These are phyloP conservation scores for Penicillium desertorum DNA, from an alignment of 495 filamentous ascomycete genomes.

Conservation along the genomic window DNA sequence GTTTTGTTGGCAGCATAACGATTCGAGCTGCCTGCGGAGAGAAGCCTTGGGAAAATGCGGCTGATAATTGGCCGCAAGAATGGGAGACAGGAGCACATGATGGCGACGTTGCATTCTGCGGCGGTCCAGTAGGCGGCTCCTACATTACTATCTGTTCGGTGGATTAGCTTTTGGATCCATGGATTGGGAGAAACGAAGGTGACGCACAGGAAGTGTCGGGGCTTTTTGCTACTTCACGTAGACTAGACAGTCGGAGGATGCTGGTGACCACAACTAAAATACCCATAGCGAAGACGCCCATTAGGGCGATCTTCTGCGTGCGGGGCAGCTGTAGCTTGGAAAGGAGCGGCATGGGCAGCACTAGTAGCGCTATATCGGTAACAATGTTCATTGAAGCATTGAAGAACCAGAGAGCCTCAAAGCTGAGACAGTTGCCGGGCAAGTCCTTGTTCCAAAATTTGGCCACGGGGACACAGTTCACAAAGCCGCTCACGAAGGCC, in stretches of 20 bases:
- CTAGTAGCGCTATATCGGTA: slow-evolving; percentile 56
- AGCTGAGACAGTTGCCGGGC: slow-evolving; percentile 52
- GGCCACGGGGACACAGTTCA: slow-evolving; percentile 56
- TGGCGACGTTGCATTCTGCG: slow-evolving; percentile 79
- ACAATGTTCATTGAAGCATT: slow-evolving; percentile 55
- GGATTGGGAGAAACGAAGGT: slow-evolving; percentile 35
- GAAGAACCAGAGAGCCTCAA: slow-evolving; percentile 47
- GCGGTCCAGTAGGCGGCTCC: slow-evolving; percentile 69
- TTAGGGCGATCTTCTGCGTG: slow-evolving; percentile 51
- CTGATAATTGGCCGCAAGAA: slow-evolving; percentile 81
- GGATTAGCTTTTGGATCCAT: slow-evolving; percentile 45
- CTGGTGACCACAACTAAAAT: slow-evolving; percentile 46
- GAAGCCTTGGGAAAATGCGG: slow-evolving; percentile 66
- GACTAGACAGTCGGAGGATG: slow-evolving; percentile 38
- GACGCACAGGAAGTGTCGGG: slow-evolving; percentile 58
- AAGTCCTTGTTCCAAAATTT: slow-evolving; percentile 53
- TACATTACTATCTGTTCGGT: slow-evolving; percentile 47
- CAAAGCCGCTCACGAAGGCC: slow-evolving; percentile 43
- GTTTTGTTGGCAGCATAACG: slow-evolving; percentile 22
- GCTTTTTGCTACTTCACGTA: slow-evolving; percentile 31
- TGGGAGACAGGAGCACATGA: slow-evolving; percentile 81
- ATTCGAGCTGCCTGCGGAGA: slow-evolving; percentile 42
- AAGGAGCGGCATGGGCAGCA: slow-evolving; percentile 57
- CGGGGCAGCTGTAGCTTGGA: slow-evolving; percentile 49
- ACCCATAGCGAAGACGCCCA: slow-evolving; percentile 57